Evolutionary conservation across 169 alveolate genomes (phyloP), one percentile per base, ranked within the genome.

Genomic region (Babesia ovata): DNA sequence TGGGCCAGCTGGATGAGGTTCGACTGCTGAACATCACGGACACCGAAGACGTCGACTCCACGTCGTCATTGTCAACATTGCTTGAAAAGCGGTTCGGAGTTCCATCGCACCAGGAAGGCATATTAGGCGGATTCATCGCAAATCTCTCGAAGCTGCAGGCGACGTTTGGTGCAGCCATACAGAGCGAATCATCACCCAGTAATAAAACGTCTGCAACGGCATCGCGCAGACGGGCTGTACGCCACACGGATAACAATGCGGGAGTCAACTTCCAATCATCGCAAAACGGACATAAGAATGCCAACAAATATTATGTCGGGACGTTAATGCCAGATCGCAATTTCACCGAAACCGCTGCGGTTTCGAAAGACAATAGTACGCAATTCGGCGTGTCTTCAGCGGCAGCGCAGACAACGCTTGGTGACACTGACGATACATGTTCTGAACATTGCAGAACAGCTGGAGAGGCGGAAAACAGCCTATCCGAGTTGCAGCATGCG

Each of bases 11-110:
- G 48, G 66, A 50, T 36, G 76, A 67, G 4, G 21, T 52, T 14
- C 8, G 24, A 1, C 29, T 67, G 29, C 57, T 67, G n/a, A 67
- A 67, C 56, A 49, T 54, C 13, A 67, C 76, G 4, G 65, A 67
- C 65, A 22, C 53, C 14, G 76, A 67, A 24, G 53, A 19, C 42
- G n/a, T 67, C 33, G 76, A 67, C 44, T 13, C 22, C 17, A 28
- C 65, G 6, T 12, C 50, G n/a, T 44, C 66, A 19, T 22, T 67
- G 39, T 1, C 45, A 8, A 9, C 24, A 16, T 22, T 67, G 19
- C 19, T 67, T 4, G 36, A 50, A n/a, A 67, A 44, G 29, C 21
- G 76, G 13, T 67, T 53, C 24, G 28, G 26, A 9, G 33, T 44
- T 4, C 26, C 17, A 1, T 29, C 21, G n/a, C 39, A 26, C 24